Evolutionary conservation across 2,329 filamentous ascomycete genomes (phyloP).

Genomic region (Trichoderma afroharzianum): DNA sequence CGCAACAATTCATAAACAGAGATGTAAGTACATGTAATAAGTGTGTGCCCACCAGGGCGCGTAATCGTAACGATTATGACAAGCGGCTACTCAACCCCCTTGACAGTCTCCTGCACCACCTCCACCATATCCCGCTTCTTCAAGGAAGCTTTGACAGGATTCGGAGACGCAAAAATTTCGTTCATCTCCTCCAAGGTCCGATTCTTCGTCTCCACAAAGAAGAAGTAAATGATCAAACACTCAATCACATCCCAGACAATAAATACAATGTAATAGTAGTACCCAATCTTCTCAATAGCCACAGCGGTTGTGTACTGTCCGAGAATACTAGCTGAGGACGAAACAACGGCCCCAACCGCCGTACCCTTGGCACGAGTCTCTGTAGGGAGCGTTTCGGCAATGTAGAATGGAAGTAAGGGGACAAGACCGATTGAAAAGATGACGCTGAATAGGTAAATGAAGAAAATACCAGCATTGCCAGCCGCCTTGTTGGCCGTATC

Average conservation of each 20-base stretch:
- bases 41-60: not conserved
- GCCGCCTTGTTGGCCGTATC: conserved; percentile 45
- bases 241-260: conserved; percentile 28
- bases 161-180: conserved; percentile 26
- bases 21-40: not conserved
- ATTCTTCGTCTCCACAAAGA: conserved; percentile 31
- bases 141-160: conserved; percentile 18
- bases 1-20: not conserved
- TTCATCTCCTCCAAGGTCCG: conserved; percentile 28
- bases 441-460: conserved; percentile 54
- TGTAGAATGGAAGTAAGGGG: conserved; percentile 21
- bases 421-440: conserved; percentile 29
- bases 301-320: conserved; percentile 14
- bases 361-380: conserved; percentile 23
- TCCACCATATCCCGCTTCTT: not conserved
- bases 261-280: conserved; percentile 38
- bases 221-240: conserved; percentile 35
- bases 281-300: conserved; percentile 26
- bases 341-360: conserved; percentile 7
- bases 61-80: not conserved
- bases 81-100: not conserved
- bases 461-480: conserved; percentile 57
- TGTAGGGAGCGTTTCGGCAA: conserved; percentile 21
- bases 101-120: not conserved
- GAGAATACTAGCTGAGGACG: conserved; percentile 13